A percentile compares a stretch with the other conserved stretches of the same genome.
These are phyloP conservation scores for Solanum sejunctum DNA, from an alignment of 257 asterid species.

Conservation along the genomic window DNA sequence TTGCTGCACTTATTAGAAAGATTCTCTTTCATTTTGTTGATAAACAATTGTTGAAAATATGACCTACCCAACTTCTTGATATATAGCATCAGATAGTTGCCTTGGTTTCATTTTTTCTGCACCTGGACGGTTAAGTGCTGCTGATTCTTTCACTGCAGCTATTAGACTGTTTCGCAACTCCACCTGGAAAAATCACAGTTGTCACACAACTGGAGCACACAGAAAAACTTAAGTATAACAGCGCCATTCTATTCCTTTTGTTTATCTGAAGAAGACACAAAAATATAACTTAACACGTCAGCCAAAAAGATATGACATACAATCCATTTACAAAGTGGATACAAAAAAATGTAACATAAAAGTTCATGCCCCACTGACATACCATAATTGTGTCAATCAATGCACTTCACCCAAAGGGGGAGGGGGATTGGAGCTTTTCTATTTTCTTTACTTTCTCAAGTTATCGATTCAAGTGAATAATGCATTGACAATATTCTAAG, in stretches of 20 bases:
- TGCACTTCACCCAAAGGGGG: neutral
- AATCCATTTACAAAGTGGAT: neutral
- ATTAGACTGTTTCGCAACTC: slow-evolving; percentile 51
- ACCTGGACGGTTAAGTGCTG: slow-evolving; percentile 62
- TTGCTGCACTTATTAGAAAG: neutral
- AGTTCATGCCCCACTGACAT: neutral
- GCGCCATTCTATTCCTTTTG: neutral
- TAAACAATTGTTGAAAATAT: neutral
- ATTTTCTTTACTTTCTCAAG: neutral
- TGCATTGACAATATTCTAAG: neutral
- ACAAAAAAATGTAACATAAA: neutral
- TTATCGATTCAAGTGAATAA: neutral
- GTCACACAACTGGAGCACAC: neutral
- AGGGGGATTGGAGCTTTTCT: neutral
- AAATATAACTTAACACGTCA: neutral
- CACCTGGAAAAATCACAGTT: slow-evolving; percentile 26
- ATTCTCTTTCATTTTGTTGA: neutral
- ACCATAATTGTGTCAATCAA: neutral
- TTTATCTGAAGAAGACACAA: neutral
- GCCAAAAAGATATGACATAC: neutral
- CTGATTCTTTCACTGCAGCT: slow-evolving; percentile 64
- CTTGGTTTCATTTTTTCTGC: slow-evolving; percentile 80
- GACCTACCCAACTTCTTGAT: slow-evolving; percentile 82
- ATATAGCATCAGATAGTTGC: slow-evolving; percentile 93
- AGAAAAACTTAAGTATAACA: neutral